A percentile compares a stretch with the other conserved stretches of the same genome.
These are phyloP conservation scores for Candida sojae DNA, from an alignment of 1,139 yeast genomes.

Conservation along the genomic window DNA sequence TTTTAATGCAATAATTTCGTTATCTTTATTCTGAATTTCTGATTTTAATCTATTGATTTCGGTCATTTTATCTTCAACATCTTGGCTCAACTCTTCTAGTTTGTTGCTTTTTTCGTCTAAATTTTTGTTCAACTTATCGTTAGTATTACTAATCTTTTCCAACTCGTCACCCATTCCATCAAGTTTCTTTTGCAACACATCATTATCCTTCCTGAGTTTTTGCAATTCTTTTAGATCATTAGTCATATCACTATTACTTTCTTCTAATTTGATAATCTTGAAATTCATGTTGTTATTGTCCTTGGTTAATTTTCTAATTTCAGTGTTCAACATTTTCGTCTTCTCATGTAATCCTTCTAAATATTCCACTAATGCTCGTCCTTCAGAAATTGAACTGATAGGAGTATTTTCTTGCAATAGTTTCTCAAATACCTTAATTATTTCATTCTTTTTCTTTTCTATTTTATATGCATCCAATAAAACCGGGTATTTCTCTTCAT, in stretches of 20 bases:
- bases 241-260: slow-evolving; percentile 21
- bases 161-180: slow-evolving; percentile 4
- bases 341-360: slow-evolving; percentile 64
- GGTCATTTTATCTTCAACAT: slow-evolving; percentile 4
- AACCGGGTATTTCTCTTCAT: slow-evolving; percentile 86
- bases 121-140: slow-evolving; percentile 15
- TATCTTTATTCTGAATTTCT: not conserved
- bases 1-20: not conserved
- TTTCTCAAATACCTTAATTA: slow-evolving; percentile 67
- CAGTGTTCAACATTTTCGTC: slow-evolving; percentile 57
- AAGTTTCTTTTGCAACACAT: slow-evolving; percentile 13
- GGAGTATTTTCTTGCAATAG: slow-evolving; percentile 82
- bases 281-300: slow-evolving; percentile 26
- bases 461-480: slow-evolving; percentile 80
- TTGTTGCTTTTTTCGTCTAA: slow-evolving; percentile 17
- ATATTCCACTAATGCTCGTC: slow-evolving; percentile 68
- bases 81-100: slow-evolving; percentile 16
- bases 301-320: slow-evolving; percentile 36
- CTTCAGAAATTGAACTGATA: slow-evolving; percentile 69
- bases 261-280: slow-evolving; percentile 16
- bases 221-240: slow-evolving; percentile 7
- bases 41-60: slow-evolving; percentile 6
- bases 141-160: slow-evolving; percentile 13
- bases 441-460: slow-evolving; percentile 69
- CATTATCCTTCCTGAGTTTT: slow-evolving; percentile 14